These are phyloP conservation scores for Solanum megistacrolobum DNA, from an alignment of 257 asterid genomes.

Conservation along the genomic window DNA sequence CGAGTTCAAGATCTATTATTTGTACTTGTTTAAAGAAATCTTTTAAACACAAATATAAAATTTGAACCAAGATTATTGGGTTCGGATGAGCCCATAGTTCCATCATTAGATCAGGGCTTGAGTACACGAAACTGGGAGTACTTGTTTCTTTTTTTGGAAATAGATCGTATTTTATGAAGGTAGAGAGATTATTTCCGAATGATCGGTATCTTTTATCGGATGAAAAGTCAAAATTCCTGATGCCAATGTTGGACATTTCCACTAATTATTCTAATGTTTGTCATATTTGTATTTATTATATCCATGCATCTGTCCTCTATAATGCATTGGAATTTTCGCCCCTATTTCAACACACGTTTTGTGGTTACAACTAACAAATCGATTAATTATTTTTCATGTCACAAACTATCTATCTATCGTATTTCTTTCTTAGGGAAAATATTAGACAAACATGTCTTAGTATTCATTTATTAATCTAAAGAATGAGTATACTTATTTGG, in stretches of 20 bases:
- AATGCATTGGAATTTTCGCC: neutral
- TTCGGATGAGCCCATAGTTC: no score
- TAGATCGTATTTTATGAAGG: rapidly evolving
- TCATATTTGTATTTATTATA: neutral
- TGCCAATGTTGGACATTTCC: neutral
- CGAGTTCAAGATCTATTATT: no score
- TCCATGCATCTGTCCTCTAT: neutral
- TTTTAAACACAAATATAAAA: no score
- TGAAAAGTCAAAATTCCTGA: neutral
- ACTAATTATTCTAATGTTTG: neutral
- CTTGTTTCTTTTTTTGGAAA: no score
- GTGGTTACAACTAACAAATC: neutral
- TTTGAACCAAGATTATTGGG: no score
- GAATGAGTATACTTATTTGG: neutral
- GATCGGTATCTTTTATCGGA: no score
- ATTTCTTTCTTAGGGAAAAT: neutral
- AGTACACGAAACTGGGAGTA: no score
- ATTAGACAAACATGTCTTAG: neutral
- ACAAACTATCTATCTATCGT: rapidly evolving
- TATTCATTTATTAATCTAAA: neutral
- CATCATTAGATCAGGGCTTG: no score
- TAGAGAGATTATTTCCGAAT: no score
- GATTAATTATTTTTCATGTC: neutral
- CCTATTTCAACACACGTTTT: neutral
- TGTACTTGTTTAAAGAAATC: no score